These are phyloP conservation scores for Entoloma clypeatum DNA, from an alignment of 1,284 basidiomycete species.

Conservation along the genomic window DNA sequence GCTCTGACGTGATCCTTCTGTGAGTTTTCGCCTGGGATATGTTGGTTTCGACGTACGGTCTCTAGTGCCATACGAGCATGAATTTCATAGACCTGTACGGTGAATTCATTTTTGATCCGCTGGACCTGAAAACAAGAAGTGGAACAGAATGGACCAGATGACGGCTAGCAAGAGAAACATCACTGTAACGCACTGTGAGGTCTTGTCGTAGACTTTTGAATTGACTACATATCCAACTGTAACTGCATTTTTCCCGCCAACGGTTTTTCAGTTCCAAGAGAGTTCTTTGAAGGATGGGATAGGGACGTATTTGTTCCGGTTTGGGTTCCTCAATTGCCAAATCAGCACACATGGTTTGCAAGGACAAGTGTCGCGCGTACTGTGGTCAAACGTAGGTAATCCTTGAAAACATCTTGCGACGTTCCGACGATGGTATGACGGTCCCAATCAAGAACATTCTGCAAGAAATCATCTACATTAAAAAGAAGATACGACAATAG, in stretches of 20 bases:
- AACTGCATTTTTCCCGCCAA: constrained; percentile 84
- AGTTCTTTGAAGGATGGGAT: constrained; percentile 81
- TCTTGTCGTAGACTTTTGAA: constrained; percentile 98
- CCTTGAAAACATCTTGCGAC: constrained; percentile 87
- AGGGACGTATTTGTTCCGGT: constrained; percentile 91
- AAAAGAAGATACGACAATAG: constrained; percentile 5
- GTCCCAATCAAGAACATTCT: constrained; percentile 99
- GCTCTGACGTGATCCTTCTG: constrained; percentile 59
- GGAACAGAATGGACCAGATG: constrained; percentile 7
- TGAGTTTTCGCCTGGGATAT: not conserved
- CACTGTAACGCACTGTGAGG: constrained; percentile 72
- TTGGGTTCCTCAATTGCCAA: constrained; percentile 73
- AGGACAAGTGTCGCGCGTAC: constrained; percentile 41
- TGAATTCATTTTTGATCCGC: constrained; percentile 98
- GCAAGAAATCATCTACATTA: constrained; percentile 13
- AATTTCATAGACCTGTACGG: constrained; percentile 96
- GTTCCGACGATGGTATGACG: constrained; percentile 93
- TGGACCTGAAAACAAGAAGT: constrained; percentile 73
- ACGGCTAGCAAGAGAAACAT: constrained; percentile 13
- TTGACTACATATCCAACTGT: constrained; percentile 95
- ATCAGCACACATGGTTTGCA: constrained; percentile 8
- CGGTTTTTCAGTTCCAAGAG: constrained; percentile 84
- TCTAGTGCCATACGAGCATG: constrained; percentile 97
- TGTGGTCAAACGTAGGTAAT: constrained; percentile 92
- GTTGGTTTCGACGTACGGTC: constrained; percentile 72